Evolutionary conservation across 2,329 filamentous ascomycete genomes (phyloP).

Genomic region (Pseudogymnoascus sp.): DNA sequence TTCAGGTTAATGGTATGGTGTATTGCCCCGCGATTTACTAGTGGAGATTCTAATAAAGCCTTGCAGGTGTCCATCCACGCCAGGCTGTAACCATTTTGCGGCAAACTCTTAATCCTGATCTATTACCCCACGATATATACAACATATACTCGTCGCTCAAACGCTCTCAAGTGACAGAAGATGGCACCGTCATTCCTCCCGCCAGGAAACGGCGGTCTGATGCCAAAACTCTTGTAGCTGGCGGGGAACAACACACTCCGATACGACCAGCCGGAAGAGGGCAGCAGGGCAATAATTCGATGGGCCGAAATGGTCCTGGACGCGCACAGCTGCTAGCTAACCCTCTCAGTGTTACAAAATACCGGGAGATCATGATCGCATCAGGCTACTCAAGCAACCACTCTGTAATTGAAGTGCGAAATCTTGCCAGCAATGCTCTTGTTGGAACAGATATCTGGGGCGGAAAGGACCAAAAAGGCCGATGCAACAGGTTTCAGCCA

Average conservation of each 20-base stretch:
- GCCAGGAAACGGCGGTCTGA: constrained; percentile 1
- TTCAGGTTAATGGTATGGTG: constrained; percentile 6
- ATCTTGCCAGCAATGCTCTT: constrained; percentile 48
- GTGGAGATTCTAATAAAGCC: neutral
- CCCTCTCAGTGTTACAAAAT: neutral
- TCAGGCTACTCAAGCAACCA: constrained; percentile 15
- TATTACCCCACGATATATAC: neutral
- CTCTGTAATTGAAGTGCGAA: constrained; percentile 50
- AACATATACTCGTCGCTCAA: neutral
- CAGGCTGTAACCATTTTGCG: constrained; percentile 1
- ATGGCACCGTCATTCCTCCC: constrained; percentile 1
- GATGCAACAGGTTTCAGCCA: constrained; percentile 50
- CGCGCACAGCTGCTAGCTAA: neutral
- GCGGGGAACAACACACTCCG: neutral
- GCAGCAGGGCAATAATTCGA: neutral
- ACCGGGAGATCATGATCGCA: neutral
- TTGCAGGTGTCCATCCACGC: neutral
- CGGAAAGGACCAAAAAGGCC: constrained; percentile 59
- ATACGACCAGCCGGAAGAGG: neutral
- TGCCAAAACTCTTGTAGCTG: neutral
- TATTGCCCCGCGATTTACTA: neutral
- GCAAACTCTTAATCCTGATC: constrained; percentile 5
- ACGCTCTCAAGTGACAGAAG: neutral
- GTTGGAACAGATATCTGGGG: constrained; percentile 32
- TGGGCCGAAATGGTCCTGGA: neutral